Conservation (phyloP, 192 early-diverging fungal species). For the Coemansia sp. region DNA sequence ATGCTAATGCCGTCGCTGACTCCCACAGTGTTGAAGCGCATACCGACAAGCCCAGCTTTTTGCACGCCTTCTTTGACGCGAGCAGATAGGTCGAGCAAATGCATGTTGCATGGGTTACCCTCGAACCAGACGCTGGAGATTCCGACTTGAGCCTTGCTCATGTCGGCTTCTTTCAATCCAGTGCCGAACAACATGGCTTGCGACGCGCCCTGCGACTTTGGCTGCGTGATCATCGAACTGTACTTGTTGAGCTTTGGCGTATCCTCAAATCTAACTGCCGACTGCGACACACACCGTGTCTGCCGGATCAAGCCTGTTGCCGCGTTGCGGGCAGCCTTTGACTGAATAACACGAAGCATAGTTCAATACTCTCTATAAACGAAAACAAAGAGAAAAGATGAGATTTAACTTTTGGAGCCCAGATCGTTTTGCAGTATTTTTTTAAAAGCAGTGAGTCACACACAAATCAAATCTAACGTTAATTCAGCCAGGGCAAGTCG, state of each 20-base stretch:
- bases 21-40: constrained; percentile 98
- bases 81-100: constrained; percentile 80
- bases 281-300: constrained; percentile 10
- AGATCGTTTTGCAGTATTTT: no score
- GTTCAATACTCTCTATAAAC: neutral
- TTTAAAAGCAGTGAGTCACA: no score
- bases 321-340: neutral
- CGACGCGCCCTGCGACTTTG: constrained; percentile 90
- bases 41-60: constrained; percentile 85
- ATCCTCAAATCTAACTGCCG: constrained; percentile 13
- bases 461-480: neutral
- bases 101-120: constrained; percentile 99
- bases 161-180: constrained; percentile 76
- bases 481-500: constrained; percentile 46
- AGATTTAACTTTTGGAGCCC: neutral
- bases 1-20: constrained; percentile 97
- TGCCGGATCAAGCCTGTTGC: neutral
- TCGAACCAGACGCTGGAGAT: constrained; percentile 99
- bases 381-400: neutral
- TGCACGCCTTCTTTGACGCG: constrained; percentile 93
- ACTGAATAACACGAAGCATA: constrained; percentile 4
- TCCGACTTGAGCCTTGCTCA: constrained; percentile 90
- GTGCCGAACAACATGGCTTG: constrained; percentile 99
- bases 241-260: constrained; percentile 70
- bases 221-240: constrained; percentile 86